Conservation (phyloP, 2,329 filamentous ascomycete genomes). For the Pseudogymnoascus sp. region DNA sequence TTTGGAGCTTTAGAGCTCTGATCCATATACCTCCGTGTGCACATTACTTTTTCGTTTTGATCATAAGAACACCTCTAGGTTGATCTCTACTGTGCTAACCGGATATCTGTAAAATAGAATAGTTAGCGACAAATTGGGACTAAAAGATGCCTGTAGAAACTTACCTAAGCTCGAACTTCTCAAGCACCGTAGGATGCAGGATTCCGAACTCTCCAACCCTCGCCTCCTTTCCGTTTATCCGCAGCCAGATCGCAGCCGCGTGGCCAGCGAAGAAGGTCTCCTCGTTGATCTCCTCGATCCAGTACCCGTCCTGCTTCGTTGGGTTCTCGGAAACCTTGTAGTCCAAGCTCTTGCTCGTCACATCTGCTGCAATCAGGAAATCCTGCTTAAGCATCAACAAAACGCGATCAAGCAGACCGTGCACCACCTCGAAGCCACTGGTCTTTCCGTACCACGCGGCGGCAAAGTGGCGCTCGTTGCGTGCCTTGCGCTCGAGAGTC, state of each 20-base stretch:
- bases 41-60: constrained; percentile 5
- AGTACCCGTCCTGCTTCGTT: constrained; percentile 67
- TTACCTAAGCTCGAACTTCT: constrained; percentile 84
- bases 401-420: constrained; percentile 84
- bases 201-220: constrained; percentile 89
- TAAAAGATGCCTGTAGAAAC: constrained; percentile 21
- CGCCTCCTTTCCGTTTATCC: constrained; percentile 63
- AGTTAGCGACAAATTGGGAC: constrained; percentile 15
- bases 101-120: constrained; percentile 56
- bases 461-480: constrained; percentile 94
- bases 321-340: constrained; percentile 47
- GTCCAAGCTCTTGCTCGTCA: constrained; percentile 42
- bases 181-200: constrained; percentile 82
- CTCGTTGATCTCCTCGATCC: constrained; percentile 88
- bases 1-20: constrained; percentile 7
- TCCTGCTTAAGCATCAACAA: constrained; percentile 84
- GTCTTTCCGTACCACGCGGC: constrained; percentile 92
- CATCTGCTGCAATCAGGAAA: constrained; percentile 67
- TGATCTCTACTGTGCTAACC: constrained; percentile 88
- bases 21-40: constrained; percentile 8
- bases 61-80: constrained; percentile 84
- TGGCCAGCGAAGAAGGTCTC: constrained; percentile 88
- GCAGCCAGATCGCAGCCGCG: constrained; percentile 74
- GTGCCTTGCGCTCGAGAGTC: constrained; percentile 70
- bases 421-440: constrained; percentile 90